Evolutionary conservation across 1,284 basidiomycete species (phyloP).

Genomic region (Limonomyces culmigenus): DNA sequence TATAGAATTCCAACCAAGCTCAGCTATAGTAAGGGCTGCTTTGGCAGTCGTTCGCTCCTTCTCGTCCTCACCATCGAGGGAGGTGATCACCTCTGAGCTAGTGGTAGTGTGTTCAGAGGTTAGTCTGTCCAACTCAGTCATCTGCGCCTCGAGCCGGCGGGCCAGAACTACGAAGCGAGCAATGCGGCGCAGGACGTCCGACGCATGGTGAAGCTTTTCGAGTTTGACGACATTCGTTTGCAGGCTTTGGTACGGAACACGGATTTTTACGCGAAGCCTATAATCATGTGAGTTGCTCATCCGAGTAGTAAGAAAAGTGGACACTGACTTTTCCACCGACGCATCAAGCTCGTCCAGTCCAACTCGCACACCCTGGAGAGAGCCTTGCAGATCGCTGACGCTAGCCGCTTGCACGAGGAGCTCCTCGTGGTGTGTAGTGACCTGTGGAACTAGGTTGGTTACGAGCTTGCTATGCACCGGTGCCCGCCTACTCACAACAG

Average conservation of each 20-base stretch:
- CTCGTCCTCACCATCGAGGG: slow-evolving; percentile 27
- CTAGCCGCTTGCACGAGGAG: slow-evolving; percentile 56
- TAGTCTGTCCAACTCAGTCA: slow-evolving; percentile 38
- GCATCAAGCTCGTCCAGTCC: slow-evolving; percentile 51
- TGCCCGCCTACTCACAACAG: slow-evolving; percentile 38
- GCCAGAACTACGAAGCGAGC: slow-evolving; percentile 73
- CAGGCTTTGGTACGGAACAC: slow-evolving; percentile 62
- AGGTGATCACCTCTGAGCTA: slow-evolving; percentile 7
- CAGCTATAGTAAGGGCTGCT: slow-evolving; percentile 79
- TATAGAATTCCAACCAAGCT: slow-evolving; percentile 57
- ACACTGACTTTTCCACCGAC: slow-evolving; percentile 52
- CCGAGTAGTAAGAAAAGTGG: slow-evolving; percentile 10
- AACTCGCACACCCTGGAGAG: slow-evolving; percentile 40
- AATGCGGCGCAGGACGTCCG: slow-evolving; percentile 67
- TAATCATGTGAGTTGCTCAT: slow-evolving; percentile 6
- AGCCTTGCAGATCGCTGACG: slow-evolving; percentile 44
- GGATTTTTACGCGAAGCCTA: slow-evolving; percentile 73
- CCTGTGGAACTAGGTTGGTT: slow-evolving; percentile 18
- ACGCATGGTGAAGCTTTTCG: slow-evolving; percentile 62
- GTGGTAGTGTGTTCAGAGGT: slow-evolving; percentile 9
- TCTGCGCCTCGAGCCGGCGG: slow-evolving; percentile 65
- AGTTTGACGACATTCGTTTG: slow-evolving; percentile 54
- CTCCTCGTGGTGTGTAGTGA: slow-evolving; percentile 57
- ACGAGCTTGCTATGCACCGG: background rate
- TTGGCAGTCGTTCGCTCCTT: slow-evolving; percentile 77